Evolutionary conservation across 352 stramenopile species (phyloP).

Genomic region (Phytophthora colocasiae): DNA sequence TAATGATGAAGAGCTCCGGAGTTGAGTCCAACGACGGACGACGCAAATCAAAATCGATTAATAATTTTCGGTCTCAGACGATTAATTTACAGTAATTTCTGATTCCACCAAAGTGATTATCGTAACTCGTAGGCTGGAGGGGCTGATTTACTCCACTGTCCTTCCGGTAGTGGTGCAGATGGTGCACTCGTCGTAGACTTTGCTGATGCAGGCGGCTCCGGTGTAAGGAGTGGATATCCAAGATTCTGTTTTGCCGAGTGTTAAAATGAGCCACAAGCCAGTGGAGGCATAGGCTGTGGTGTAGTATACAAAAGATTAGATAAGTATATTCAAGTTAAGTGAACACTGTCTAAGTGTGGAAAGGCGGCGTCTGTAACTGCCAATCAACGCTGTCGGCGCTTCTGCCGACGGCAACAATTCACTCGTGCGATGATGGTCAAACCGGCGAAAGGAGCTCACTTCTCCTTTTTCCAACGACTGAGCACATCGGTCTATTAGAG

Average conservation of each 20-base stretch:
- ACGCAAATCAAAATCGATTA: conserved; percentile 36
- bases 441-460: no score
- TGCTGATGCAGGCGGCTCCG: neutral
- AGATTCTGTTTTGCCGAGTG: neutral
- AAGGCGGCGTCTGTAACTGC: no score
- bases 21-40: conserved; percentile 5
- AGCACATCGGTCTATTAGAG: no score
- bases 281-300: no score
- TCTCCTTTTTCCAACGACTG: no score
- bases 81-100: conserved; percentile 15
- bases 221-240: neutral
- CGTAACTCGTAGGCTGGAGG: neutral
- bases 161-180: neutral
- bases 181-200: neutral
- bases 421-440: no score
- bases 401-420: no score
- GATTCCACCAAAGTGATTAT: conserved; percentile 1
- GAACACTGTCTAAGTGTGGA: no score
- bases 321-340: no score
- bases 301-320: no score
- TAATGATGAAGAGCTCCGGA: conserved; percentile 16
- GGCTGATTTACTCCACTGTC: neutral
- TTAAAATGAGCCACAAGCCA: no score
- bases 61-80: conserved; percentile 22
- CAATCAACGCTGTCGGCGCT: no score